Conservation (phyloP, 306 rosid species). For the Sicyos edulis region DNA sequence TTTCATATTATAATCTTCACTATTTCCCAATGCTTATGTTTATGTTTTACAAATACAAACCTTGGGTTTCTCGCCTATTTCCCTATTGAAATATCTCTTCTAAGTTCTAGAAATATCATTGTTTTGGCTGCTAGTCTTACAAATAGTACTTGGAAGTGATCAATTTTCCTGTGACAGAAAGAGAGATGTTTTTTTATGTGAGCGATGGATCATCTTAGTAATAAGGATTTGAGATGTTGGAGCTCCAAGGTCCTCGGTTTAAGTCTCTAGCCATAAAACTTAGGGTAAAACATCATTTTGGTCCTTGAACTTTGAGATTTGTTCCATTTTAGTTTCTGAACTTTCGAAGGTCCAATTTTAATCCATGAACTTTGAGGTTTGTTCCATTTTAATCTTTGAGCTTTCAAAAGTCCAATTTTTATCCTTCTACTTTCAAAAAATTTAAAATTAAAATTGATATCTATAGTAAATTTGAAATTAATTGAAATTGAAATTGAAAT, state of each 20-base stretch:
- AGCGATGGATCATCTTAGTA: background rate
- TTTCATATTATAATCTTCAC: background rate
- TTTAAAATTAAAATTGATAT: no score
- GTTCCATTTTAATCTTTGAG: no score
- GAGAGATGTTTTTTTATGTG: background rate
- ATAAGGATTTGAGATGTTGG: background rate
- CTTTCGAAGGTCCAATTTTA: no score
- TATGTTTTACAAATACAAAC: background rate
- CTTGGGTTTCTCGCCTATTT: background rate
- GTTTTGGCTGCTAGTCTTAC: background rate
- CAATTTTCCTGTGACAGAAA: background rate
- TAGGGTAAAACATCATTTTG: no score
- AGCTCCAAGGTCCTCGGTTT: background rate
- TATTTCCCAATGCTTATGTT: background rate
- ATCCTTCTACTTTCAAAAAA: no score
- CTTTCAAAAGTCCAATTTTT: no score
- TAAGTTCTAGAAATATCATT: background rate
- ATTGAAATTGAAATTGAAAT: no score
- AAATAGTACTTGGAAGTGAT: background rate
- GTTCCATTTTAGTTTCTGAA: no score
- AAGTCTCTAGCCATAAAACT: no score
- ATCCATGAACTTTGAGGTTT: no score
- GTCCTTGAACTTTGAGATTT: no score
- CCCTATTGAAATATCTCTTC: background rate
- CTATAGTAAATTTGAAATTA: no score